phyloP scores from a whole-genome alignment of 805 yeast species.

The Kodamaea kakaduensis region DNA sequence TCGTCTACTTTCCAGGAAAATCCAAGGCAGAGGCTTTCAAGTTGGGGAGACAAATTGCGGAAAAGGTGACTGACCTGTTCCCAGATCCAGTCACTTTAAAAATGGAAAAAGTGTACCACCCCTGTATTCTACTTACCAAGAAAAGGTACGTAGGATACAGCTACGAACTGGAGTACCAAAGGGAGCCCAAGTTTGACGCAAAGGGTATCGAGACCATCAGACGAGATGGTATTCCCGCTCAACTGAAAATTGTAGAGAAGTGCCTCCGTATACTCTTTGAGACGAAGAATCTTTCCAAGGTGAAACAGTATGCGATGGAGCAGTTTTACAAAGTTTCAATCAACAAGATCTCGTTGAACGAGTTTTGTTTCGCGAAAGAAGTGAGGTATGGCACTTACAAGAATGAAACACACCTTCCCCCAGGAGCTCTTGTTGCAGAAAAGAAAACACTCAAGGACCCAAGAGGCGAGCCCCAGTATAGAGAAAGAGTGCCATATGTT shows the following conservation, averaged over 20 bases:
- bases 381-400: constrained; percentile 83
- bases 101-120: constrained; percentile 90
- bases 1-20: constrained; percentile 85
- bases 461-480: constrained; percentile 78
- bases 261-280: constrained; percentile 67
- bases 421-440: constrained; percentile 84
- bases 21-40: constrained; percentile 71
- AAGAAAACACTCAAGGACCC: constrained; percentile 59
- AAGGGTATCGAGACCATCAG: constrained; percentile 95
- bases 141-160: constrained; percentile 89
- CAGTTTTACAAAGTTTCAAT: constrained; percentile 65
- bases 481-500: constrained; percentile 84
- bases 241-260: constrained; percentile 74
- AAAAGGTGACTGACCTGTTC: constrained; percentile 54
- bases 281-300: constrained; percentile 62
- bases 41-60: constrained; percentile 70
- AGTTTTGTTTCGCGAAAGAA: constrained; percentile 88
- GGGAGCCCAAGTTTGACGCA: constrained; percentile 76
- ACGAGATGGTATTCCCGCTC: constrained; percentile 93
- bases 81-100: constrained; percentile 82
- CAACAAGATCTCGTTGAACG: constrained; percentile 67
- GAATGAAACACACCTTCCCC: constrained; percentile 69
- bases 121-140: constrained; percentile 76
- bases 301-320: constrained; percentile 58
- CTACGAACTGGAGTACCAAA: constrained; percentile 57